Conservation (phyloP, 192 early-diverging fungal genomes). For the Coemansia sp. region DNA sequence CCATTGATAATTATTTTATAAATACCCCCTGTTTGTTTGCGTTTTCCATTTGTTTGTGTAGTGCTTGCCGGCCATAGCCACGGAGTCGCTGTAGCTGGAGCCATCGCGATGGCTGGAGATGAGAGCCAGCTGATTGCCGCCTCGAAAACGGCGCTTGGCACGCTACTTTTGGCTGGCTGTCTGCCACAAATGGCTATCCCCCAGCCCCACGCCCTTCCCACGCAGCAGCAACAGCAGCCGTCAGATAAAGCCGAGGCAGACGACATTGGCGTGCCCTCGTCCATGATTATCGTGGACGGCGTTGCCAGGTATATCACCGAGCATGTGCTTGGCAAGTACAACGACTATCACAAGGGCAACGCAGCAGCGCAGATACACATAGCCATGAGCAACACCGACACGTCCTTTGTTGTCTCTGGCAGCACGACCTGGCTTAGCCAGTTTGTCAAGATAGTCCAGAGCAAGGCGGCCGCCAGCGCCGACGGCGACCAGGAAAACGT, state of each 20-base stretch:
- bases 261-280: slow-evolving; percentile 56
- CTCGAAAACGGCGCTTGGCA: slow-evolving; percentile 72
- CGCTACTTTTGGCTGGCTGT: slow-evolving; percentile 81
- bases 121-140: slow-evolving; percentile 72
- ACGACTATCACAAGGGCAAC: slow-evolving; percentile 62
- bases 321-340: slow-evolving; percentile 72
- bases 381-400: slow-evolving; percentile 74
- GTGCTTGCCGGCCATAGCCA: slow-evolving; percentile 88
- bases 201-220: slow-evolving; percentile 29
- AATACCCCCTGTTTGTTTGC: too few species aligned
- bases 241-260: neutral
- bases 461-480: slow-evolving; percentile 63
- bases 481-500: slow-evolving; percentile 80
- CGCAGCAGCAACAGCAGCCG: neutral
- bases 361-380: slow-evolving; percentile 58
- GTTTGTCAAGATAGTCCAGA: slow-evolving; percentile 76
- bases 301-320: slow-evolving; percentile 70
- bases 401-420: slow-evolving; percentile 74
- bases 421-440: slow-evolving; percentile 75
- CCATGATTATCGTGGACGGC: slow-evolving; percentile 76
- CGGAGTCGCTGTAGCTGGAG: slow-evolving; percentile 83
- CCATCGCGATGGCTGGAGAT: slow-evolving; percentile 70
- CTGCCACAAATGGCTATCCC: slow-evolving; percentile 74
- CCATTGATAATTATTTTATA: too few species aligned
- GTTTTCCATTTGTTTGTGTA: slow-evolving; percentile 26